Evolutionary conservation across 371 early-diverging fungal species (phyloP), one percentile per base, ranked within the genome.

Genomic region (Ordospora colligata): DNA sequence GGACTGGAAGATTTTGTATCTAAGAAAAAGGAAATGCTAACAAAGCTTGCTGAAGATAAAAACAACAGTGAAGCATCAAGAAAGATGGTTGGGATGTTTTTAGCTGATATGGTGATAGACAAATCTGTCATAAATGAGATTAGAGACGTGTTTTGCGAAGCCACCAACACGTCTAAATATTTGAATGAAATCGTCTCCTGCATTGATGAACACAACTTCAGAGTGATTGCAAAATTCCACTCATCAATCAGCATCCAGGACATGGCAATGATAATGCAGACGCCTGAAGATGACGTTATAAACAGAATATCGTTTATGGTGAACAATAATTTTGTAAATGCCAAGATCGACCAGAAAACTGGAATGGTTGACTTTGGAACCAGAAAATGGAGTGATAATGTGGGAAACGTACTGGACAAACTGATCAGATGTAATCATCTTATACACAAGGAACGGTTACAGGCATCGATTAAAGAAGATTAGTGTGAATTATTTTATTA

Each of bases 151-250:
- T 19, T 65, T 22, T 21, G 19, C 25, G 44, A 25, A 14, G 64
- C 12, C 47, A 0, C 43, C 37, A 21, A 70, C 53, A 21, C 76
- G 0, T 40, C 46, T 43, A 2, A 17, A 5, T 73, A 69, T 64
- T 50, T 69, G 40, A 21, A 27, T 62, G 32, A 72, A 22, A 23
- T 58, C 25, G 46, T 64, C 2, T 25, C 58, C 1, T 17, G 64
- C 21, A 73, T 85, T 8, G 50, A 75, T 45, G 67, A 80, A 21
- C 83, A 85, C 54, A 85, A 85, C 66, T 64, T 80, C 25, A 42
- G 14, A 17, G 77, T 82, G 21, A 43, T 83, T 19, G 47, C 43
- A n/a, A 77, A 53, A 21, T 81, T 64, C 68, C 80, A 72, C 73
- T 76, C 67, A 12, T 44, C 45, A 11, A 76, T 83, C 43, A 23